phyloP scores from a whole-genome alignment of 2,329 filamentous ascomycete species.

The Myotisia sp. region DNA sequence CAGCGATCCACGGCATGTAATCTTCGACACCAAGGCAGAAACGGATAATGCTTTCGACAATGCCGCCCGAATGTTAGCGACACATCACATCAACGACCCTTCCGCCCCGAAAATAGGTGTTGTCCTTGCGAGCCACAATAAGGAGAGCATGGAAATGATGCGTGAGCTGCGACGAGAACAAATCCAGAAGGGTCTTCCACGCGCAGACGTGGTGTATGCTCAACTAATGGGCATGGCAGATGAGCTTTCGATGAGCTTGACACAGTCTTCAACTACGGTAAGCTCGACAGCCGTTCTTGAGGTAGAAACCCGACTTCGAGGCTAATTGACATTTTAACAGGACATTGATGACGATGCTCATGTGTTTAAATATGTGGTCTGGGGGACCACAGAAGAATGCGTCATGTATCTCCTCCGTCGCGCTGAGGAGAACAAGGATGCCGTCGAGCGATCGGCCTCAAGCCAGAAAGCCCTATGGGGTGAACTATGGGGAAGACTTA shows the following conservation, averaged over 20 bases:
- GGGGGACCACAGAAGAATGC: slow-evolving; percentile 47
- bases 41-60: slow-evolving; percentile 42
- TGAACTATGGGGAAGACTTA: slow-evolving; percentile 10
- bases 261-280: slow-evolving; percentile 27
- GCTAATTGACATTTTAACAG: slow-evolving; percentile 22
- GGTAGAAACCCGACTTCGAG: too few species aligned
- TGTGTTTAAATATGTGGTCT: slow-evolving; percentile 46
- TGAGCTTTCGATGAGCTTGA: slow-evolving; percentile 55
- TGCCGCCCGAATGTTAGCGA: slow-evolving; percentile 41
- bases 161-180: slow-evolving; percentile 33
- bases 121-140: slow-evolving; percentile 48
- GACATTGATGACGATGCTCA: slow-evolving; percentile 25
- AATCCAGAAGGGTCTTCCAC: slow-evolving; percentile 31
- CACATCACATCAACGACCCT: slow-evolving; percentile 31
- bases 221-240: slow-evolving; percentile 95
- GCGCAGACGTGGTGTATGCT: slow-evolving; percentile 46
- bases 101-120: slow-evolving; percentile 34
- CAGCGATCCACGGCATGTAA: slow-evolving; percentile 33
- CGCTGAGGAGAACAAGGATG: slow-evolving; percentile 59
- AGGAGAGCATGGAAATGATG: slow-evolving; percentile 38
- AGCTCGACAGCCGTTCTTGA: too few species aligned
- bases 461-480: slow-evolving; percentile 12
- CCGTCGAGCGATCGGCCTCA: slow-evolving; percentile 34
- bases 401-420: slow-evolving; percentile 48
- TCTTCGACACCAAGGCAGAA: slow-evolving; percentile 35